Base-by-base conservation (phyloP, 768 basidiomycete species). In the Suillus subalutaceus region DNA sequence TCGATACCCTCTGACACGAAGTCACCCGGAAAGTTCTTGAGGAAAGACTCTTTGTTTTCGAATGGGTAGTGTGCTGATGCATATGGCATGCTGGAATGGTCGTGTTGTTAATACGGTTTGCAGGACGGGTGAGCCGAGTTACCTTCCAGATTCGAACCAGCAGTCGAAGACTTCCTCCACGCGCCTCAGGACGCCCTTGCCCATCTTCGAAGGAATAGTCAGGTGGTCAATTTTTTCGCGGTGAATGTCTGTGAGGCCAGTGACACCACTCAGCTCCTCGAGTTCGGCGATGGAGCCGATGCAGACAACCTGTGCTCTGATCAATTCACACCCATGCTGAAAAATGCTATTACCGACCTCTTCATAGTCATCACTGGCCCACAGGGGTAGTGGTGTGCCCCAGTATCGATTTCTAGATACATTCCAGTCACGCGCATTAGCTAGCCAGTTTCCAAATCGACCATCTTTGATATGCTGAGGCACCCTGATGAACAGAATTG, bases 121-220 rank as follows among this genome's bases (percentile, higher is more conserved):
- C 58, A 44, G n/a, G 7, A 56, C 35, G 32, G 44, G 64, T 20
- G 10, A 3, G 13, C 10, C 5, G 58, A 43, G 71, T 86, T 69
- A 95, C 95, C 93, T 95, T 81, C 97, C 97, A 5, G 97, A 99
- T 80, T 99, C 97, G 74, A 99, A 99, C 97, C 97, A 99, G 74
- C 97, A 99, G 75, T 99, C 97, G 74, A 99, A 99, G 44, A 99
- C 95, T 77, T 99, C 97, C 66, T 97, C 94, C n/a, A 98, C 85
- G 59, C 97, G 90, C 78, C 86, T 93, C 30, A 99, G 80, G 13
- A 79, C 78, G 18, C 97, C 97, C 72, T 94, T 96, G 62, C 96
- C 97, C 75, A 87, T 79, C 74, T 90, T 82, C 23, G 96, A 97
- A 12, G 97, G 97, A 72, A 99, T 98, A 60, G 94, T 96, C 80